These are phyloP conservation scores for Aureobasidium sp. DNA, from an alignment of 2,329 filamentous ascomycete genomes.

Conservation along the genomic window DNA sequence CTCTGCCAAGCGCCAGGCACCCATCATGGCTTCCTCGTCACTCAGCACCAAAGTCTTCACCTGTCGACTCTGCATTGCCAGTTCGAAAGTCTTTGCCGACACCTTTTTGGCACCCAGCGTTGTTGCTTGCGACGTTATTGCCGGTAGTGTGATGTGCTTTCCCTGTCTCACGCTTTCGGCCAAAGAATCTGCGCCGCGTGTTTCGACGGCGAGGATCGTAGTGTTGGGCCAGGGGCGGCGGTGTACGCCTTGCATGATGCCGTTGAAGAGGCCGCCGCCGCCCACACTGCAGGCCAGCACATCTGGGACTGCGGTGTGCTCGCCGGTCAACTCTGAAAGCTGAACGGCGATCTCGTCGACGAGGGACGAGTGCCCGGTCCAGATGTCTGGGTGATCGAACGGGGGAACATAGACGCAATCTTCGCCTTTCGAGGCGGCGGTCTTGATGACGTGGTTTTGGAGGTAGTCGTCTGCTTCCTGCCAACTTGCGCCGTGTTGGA, in stretches of 20 bases:
- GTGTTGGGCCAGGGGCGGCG: conserved; percentile 28
- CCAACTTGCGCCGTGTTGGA: conserved; percentile 60
- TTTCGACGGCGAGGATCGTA: conserved; percentile 65
- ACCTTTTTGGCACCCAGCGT: conserved; percentile 68
- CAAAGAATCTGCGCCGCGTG: conserved; percentile 62
- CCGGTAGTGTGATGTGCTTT: conserved; percentile 49
- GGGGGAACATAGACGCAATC: conserved; percentile 57
- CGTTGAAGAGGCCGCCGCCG: conserved; percentile 71
- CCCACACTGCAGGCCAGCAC: conserved; percentile 70
- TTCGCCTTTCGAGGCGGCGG: conserved; percentile 30
- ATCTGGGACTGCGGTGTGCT: conserved; percentile 44
- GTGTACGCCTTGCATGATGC: conserved; percentile 62
- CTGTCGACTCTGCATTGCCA: conserved; percentile 42
- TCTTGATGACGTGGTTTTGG: conserved; percentile 45
- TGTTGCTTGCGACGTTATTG: conserved; percentile 67
- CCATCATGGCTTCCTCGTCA: conserved; percentile 72
- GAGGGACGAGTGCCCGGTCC: conserved; percentile 55
- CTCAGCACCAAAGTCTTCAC: conserved; percentile 55
- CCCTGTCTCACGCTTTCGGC: conserved; percentile 50
- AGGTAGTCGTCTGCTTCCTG: conserved; percentile 61
- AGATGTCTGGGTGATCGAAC: conserved; percentile 60
- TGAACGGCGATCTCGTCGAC: conserved; percentile 43
- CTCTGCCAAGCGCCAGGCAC: conserved; percentile 67
- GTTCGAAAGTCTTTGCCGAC: conserved; percentile 56
- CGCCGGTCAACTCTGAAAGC: conserved; percentile 25